These are phyloP conservation scores for Phytopythium boreale DNA, from an alignment of 352 stramenopile genomes.

Conservation along the genomic window DNA sequence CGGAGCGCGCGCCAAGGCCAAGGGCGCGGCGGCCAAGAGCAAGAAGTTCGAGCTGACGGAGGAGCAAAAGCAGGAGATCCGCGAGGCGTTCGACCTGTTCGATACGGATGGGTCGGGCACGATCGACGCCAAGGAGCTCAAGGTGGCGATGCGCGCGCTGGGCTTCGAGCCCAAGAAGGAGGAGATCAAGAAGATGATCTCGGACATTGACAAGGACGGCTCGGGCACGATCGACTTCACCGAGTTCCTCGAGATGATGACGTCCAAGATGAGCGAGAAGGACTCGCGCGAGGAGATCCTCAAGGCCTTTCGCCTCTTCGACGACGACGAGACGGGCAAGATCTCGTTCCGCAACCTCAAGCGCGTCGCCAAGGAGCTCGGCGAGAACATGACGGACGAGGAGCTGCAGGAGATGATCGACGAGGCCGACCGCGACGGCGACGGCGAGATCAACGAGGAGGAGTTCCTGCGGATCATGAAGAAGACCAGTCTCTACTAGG, in stretches of 20 bases:
- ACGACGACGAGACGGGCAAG: slow-evolving; percentile 96
- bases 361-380: slow-evolving; percentile 95
- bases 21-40: slow-evolving; percentile 67
- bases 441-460: slow-evolving; percentile 96
- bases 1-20: slow-evolving; percentile 65
- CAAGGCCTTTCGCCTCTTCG: slow-evolving; percentile 98
- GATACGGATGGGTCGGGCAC: slow-evolving; percentile 95
- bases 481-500: slow-evolving; percentile 90
- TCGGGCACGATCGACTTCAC: slow-evolving; percentile 96
- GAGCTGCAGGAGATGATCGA: slow-evolving; percentile 99
- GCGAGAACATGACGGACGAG: slow-evolving; percentile 97
- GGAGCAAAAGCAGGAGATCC: slow-evolving; percentile 95
- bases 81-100: slow-evolving; percentile 96
- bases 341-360: slow-evolving; percentile 98
- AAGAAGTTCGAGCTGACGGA: slow-evolving; percentile 89
- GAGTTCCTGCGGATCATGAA: slow-evolving; percentile 98
- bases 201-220: slow-evolving; percentile 95
- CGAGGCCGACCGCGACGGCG: slow-evolving; percentile 92
- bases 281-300: slow-evolving; percentile 96
- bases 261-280: slow-evolving; percentile 96
- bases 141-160: slow-evolving; percentile 94
- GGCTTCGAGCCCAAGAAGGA: slow-evolving; percentile 97
- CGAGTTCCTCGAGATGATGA: slow-evolving; percentile 98
- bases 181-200: slow-evolving; percentile 98
- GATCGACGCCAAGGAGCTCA: slow-evolving; percentile 95